Evolutionary conservation across 306 rosid genomes (phyloP).

Genomic region (Crotalaria pallida): DNA sequence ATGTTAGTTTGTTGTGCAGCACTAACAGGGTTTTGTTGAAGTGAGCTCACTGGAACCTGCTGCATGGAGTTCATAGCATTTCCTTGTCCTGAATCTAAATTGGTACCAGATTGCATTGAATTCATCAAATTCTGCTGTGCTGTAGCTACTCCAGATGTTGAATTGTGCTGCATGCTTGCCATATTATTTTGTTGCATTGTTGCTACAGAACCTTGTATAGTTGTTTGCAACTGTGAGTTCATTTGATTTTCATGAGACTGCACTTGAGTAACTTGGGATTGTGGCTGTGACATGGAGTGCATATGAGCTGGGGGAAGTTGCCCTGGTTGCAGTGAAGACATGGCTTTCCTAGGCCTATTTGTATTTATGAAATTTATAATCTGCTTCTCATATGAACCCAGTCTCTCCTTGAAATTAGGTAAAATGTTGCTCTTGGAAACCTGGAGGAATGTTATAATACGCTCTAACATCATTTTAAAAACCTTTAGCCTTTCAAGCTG

Average conservation of each 20-base stretch:
- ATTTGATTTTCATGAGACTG: conserved; percentile 84
- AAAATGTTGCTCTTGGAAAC: conserved; percentile 39
- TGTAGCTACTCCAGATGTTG: conserved; percentile 56
- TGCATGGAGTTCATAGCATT: conserved; percentile 56
- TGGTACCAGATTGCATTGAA: conserved; percentile 58
- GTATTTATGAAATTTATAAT: conserved; percentile 48
- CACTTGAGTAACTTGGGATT: conserved; percentile 53
- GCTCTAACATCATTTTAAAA: conserved; percentile 78
- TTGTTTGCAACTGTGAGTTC: conserved; percentile 67
- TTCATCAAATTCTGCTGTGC: conserved; percentile 54
- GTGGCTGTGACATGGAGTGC: conserved; percentile 66
- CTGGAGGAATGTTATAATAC: conserved; percentile 49
- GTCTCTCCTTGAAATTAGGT: conserved; percentile 46
- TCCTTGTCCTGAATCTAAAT: conserved; percentile 66
- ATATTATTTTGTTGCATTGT: conserved; percentile 56
- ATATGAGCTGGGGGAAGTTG: conserved; percentile 68
- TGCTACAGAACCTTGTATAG: conserved; percentile 53
- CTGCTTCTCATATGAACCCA: conserved; percentile 66
- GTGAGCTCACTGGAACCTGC: conserved; percentile 54
- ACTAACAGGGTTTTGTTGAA: conserved; percentile 70
- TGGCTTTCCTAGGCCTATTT: conserved; percentile 61
- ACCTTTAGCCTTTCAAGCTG: conserved; percentile 61
- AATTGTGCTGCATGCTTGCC: conserved; percentile 61
- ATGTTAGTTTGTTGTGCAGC: conserved; percentile 62
- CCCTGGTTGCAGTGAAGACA: conserved; percentile 51